A percentile compares a stretch with the other conserved stretches of the same genome.
These are phyloP conservation scores for Beauveria bassiana DNA, from an alignment of 2,329 filamentous ascomycete genomes.

Conservation along the genomic window DNA sequence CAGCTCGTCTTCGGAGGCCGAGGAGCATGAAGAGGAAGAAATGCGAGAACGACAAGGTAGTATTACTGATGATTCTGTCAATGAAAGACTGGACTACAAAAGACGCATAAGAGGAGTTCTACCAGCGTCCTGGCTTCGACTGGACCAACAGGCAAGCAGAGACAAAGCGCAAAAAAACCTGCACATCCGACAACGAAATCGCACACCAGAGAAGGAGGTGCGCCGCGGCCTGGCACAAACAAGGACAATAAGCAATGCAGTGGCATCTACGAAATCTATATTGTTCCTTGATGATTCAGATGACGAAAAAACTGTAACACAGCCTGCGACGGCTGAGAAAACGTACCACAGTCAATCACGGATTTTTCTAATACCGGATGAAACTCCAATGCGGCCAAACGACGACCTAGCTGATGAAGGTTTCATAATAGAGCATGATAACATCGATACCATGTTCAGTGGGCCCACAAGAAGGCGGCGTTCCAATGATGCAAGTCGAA, in stretches of 20 bases:
- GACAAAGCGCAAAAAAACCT: constrained; percentile 23
- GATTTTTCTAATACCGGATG: constrained; percentile 16
- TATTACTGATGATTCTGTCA: constrained; percentile 26
- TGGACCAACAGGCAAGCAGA: constrained; percentile 41
- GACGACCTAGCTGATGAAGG: constrained; percentile 20
- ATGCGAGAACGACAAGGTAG: constrained; percentile 5
- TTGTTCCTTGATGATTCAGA: constrained; percentile 42
- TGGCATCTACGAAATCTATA: constrained; percentile 21
- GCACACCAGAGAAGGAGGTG: constrained; percentile 30
- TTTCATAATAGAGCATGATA: constrained; percentile 41
- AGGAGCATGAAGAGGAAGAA: background rate
- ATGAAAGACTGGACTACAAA: constrained; percentile 32
- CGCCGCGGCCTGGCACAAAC: constrained; percentile 44
- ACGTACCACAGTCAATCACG: constrained; percentile 21
- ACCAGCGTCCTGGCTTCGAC: constrained; percentile 58
- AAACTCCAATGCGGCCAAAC: constrained; percentile 4
- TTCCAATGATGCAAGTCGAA: background rate
- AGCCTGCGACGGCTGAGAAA: constrained; percentile 17
- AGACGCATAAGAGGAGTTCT: constrained; percentile 52
- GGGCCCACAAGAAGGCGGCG: constrained; percentile 32
- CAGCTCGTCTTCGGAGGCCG: background rate
- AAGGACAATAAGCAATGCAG: constrained; percentile 20
- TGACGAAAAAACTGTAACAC: constrained; percentile 24
- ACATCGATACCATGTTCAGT: constrained; percentile 43
- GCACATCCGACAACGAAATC: constrained; percentile 21